Percentiles rank a stretch among this genome's conserved stretches.
phyloP scores from a whole-genome alignment of 345 rosid species.

The Ceriops decandra region DNA sequence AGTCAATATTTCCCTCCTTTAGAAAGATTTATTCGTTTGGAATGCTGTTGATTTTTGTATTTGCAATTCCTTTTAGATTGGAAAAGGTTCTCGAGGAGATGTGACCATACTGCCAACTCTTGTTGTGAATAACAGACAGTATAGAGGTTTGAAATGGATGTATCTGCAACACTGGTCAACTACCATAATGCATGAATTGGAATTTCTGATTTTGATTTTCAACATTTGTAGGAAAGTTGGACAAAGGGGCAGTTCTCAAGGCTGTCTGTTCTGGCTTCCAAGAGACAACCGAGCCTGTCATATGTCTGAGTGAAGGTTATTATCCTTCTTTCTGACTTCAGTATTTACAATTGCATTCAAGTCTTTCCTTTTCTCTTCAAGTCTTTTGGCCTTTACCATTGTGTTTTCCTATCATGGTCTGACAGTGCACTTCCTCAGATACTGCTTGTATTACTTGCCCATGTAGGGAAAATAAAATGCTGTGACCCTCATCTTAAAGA shows the following conservation, averaged over 20 bases:
- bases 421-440: background rate
- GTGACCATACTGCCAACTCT: conserved; percentile 54
- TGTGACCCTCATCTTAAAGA: background rate
- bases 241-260: conserved; percentile 38
- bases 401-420: background rate
- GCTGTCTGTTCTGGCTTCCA: conserved; percentile 42
- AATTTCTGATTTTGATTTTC: background rate
- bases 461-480: background rate
- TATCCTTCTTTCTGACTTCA: background rate
- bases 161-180: background rate
- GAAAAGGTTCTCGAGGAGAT: conserved; percentile 49
- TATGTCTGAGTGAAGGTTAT: conserved; percentile 32
- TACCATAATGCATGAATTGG: background rate
- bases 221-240: conserved; percentile 41
- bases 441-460: background rate
- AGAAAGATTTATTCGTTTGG: background rate
- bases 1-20: background rate
- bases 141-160: conserved; percentile 35
- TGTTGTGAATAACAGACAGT: conserved; percentile 43
- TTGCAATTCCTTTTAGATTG: conserved; percentile 31
- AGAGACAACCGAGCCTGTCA: conserved; percentile 38
- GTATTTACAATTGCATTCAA: background rate
- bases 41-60: background rate
- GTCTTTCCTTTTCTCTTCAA: background rate
- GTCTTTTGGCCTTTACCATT: background rate